Conservation (phyloP, 2,329 filamentous ascomycete genomes). For the Penicillium sp. region DNA sequence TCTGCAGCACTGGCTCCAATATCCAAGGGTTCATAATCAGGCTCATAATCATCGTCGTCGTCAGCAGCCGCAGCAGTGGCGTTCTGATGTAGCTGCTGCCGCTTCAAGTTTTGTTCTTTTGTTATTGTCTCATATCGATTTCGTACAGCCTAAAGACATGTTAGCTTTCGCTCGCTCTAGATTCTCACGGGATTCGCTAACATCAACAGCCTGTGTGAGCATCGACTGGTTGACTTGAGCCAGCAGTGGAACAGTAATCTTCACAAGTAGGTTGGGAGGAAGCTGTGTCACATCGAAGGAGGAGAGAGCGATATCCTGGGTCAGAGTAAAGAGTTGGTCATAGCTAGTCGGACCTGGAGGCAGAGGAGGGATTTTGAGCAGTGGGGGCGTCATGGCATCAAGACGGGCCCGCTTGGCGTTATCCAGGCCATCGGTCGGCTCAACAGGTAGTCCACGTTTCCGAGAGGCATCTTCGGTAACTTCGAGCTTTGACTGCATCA, state of each 20-base stretch:
- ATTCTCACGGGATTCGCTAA: slow-evolving; percentile 36
- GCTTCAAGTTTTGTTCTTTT: slow-evolving; percentile 39
- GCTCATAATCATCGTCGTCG: slow-evolving; percentile 92
- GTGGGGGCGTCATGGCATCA: slow-evolving; percentile 52
- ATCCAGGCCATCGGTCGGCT: slow-evolving; percentile 72
- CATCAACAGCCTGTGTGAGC: slow-evolving; percentile 72
- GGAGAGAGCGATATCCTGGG: slow-evolving; percentile 70
- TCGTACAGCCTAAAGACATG: slow-evolving; percentile 37
- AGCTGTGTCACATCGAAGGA: slow-evolving; percentile 82
- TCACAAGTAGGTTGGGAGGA: slow-evolving; percentile 72
- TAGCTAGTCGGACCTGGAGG: slow-evolving; percentile 74
- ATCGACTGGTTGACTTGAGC: slow-evolving; percentile 68
- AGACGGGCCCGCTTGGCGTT: slow-evolving; percentile 78
- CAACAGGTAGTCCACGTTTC: slow-evolving; percentile 72
- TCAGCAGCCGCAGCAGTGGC: slow-evolving; percentile 44
- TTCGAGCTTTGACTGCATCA: slow-evolving; percentile 75
- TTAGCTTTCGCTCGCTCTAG: slow-evolving; percentile 12
- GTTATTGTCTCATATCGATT: slow-evolving; percentile 40
- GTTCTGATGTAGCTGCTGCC: slow-evolving; percentile 28
- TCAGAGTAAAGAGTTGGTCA: slow-evolving; percentile 84
- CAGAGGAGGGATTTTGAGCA: slow-evolving; percentile 66
- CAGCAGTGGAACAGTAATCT: slow-evolving; percentile 79
- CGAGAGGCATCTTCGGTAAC: slow-evolving; percentile 73
- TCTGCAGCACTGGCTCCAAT: slow-evolving; percentile 26
- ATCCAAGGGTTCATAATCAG: slow-evolving; percentile 77